Evolutionary conservation across 75 land plant species (phyloP), one percentile per base, ranked within the genome.

Genomic region (Larix kaempferi): DNA sequence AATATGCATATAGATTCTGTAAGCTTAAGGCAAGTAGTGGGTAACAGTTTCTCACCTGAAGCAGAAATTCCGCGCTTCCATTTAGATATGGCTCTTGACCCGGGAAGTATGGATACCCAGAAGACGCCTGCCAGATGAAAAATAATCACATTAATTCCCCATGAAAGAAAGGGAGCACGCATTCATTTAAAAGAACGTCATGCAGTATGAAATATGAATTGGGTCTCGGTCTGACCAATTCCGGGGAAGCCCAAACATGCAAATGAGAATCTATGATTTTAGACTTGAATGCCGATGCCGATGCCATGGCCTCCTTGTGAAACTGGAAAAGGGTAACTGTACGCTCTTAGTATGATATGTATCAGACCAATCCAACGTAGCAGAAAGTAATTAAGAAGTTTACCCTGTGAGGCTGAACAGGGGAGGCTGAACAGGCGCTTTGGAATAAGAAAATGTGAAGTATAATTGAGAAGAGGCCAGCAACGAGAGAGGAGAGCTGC

Each of bases 241-340:
- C 79, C 15, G 80, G 83, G n/a, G 94, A 86, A 59, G 96, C 96
- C 96, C 96, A 93, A 54, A 93, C 89, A 75, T 93, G 95, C 55
- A 89, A 75, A 80, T 93, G 94, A 16, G 91, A 90, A 63, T 93
- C 94, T 33, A 93, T 80, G 57, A 86, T 74, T 55, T 79, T 88
- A 69, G 74, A 29, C 56, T 78, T 56, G 7, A 83, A 59, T 74
- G 87, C 41, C 19, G 69, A 1, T 22, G 82, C 27, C 15, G 82
- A 64, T 10, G 87, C 79, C 29, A 27, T 52, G 33, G 79, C 63
- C 33, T 25, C 2, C 64, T 64, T 26, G 67, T 64, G 67, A 14
- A 6, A 29, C 67, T 29, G 29, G 23, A 26, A 64, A 25, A 26
- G 37, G 67, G 29, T 12, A 64, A 29, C 27, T 64, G 29, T 15